Evolutionary conservation across 345 rosid species (phyloP).

Genomic region (Gossypium stocksii): DNA sequence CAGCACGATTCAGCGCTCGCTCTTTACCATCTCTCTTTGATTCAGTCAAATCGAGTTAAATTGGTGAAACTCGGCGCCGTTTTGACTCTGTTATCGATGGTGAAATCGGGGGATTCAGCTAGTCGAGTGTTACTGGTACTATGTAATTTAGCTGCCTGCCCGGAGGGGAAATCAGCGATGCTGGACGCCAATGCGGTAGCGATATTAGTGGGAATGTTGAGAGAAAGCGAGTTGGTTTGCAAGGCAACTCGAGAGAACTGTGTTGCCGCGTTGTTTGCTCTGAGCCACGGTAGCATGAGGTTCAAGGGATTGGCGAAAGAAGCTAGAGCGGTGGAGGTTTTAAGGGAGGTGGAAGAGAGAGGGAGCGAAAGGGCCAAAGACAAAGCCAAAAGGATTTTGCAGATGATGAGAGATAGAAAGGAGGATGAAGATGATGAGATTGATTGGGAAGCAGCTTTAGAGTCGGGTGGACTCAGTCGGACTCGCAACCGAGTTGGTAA

Average conservation of each 20-base stretch:
- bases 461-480: neutral
- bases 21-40: neutral
- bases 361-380: neutral
- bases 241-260: constrained; percentile 1
- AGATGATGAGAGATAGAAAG: neutral
- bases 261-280: neutral
- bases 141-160: neutral
- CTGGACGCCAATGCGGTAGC: constrained; percentile 7
- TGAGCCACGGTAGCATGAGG: neutral
- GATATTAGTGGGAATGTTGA: neutral
- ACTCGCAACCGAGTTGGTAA: neutral
- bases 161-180: neutral
- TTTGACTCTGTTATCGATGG: neutral
- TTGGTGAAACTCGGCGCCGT: neutral
- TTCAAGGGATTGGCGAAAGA: constrained; percentile 7
- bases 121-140: neutral
- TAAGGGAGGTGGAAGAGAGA: constrained; percentile 3
- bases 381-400: neutral
- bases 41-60: neutral
- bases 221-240: neutral
- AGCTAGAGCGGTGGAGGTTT: neutral
- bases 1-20: neutral
- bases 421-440: neutral
- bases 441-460: neutral
- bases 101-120: neutral